Evolutionary conservation across 1,139 yeast genomes (phyloP).

Genomic region (Yamadazyma atmosphaerica): DNA sequence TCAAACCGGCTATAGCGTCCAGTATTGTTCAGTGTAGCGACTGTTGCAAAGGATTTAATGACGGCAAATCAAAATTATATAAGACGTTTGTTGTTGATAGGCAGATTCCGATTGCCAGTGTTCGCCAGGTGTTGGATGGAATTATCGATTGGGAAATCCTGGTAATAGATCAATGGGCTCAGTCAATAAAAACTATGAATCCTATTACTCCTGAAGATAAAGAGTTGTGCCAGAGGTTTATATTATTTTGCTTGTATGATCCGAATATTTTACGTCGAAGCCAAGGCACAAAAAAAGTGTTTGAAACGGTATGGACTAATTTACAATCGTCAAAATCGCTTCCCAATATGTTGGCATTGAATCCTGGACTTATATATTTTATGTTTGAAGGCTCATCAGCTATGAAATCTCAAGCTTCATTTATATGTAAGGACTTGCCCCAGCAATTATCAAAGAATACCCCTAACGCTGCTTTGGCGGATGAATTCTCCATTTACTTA

Average conservation of each 20-base stretch:
- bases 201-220: too few species aligned
- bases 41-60: slow-evolving; percentile 54
- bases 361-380: slow-evolving; percentile 53
- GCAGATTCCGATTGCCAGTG: slow-evolving; percentile 47
- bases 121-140: slow-evolving; percentile 49
- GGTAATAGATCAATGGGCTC: too few species aligned
- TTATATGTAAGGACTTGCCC: neutral
- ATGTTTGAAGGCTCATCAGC: slow-evolving; percentile 44
- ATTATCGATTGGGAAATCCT: slow-evolving; percentile 55
- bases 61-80: slow-evolving; percentile 52
- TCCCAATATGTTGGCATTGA: slow-evolving; percentile 9
- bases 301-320: neutral
- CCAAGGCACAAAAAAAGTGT: neutral
- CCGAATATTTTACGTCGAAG: neutral
- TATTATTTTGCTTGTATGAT: neutral
- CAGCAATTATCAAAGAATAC: too few species aligned
- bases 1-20: slow-evolving; percentile 39
- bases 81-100: slow-evolving; percentile 52
- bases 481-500: slow-evolving; percentile 55
- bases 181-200: too few species aligned
- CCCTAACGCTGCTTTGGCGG: slow-evolving; percentile 20
- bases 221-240: too few species aligned
- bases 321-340: neutral
- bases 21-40: slow-evolving; percentile 48
- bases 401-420: slow-evolving; percentile 33